Evolutionary conservation across 495 filamentous ascomycete genomes (phyloP), one percentile per base, ranked within the genome.

Genomic region (Xylaria scruposa): DNA sequence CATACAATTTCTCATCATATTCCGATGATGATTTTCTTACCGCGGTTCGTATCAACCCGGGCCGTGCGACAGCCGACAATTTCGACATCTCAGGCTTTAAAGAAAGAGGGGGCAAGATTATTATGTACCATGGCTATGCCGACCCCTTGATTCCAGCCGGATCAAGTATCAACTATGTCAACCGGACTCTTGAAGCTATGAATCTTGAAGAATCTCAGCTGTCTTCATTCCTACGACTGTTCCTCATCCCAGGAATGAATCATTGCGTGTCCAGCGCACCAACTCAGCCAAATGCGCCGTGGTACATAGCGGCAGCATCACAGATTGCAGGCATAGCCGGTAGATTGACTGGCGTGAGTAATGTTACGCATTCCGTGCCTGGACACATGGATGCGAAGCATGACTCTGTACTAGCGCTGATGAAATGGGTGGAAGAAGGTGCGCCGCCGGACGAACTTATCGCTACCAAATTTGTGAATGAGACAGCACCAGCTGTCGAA

Each of bases 61-160:
- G 66, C n/a, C 33, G 15, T 58, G 66, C 66, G 24, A 68, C 66
- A 42, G 86, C 86, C 0, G 74, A 80, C 47, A 74, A 85, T 4
- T 86, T 82, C 74, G 81, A 87, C 66, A 73, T 89, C 47, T 77
- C 78, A 0, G 75, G 76, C 1, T 88, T 83, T 76, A 64, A 80
- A 12, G 54, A 69, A 3, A 75, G 78, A 15, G 86, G 87, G 10
- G 87, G 86, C 19, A 89, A 89, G 72, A 70, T 89, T 1, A 65
- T 89, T 40, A 74, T 84, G 59, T 89, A 89, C 71, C 87, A 89
- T 72, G 87, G 88, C 6, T 58, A 83, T 7, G 76, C 81, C 15
- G 88, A 90, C 74, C 81, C 78, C 0, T 61, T 82, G 9, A 85
- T 88, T 40, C 80, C 85, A 0, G 77, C 83, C 83, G 84, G 70